A percentile compares a stretch with the other conserved stretches of the same genome.
phyloP scores from a whole-genome alignment of 2,329 filamentous ascomycete species.

The Periconia sp. region DNA sequence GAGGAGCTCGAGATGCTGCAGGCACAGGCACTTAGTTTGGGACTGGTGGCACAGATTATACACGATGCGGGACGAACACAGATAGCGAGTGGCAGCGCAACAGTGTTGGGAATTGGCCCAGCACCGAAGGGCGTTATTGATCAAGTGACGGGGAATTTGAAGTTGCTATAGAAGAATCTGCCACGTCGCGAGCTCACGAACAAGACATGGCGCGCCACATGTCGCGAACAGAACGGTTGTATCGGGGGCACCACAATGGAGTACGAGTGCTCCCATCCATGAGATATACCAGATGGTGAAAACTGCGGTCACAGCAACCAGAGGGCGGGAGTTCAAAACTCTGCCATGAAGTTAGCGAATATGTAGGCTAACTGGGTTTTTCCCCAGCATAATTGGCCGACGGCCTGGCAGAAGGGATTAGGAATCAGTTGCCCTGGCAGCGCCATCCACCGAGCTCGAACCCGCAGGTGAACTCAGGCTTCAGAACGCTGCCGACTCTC shows the following conservation, averaged over 20 bases:
- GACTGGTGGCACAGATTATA: slow-evolving; percentile 85
- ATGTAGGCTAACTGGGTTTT: slow-evolving; percentile 80
- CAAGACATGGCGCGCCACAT: no score
- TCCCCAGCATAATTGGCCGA: slow-evolving; percentile 87
- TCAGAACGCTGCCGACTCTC: slow-evolving; percentile 58
- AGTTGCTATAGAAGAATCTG: slow-evolving; percentile 63
- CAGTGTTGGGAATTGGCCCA: slow-evolving; percentile 74
- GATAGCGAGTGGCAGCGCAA: slow-evolving; percentile 90
- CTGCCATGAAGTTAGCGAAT: not conserved
- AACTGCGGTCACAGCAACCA: no score
- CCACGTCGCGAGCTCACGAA: no score
- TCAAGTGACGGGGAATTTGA: slow-evolving; percentile 79
- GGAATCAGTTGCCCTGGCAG: slow-evolving; percentile 43
- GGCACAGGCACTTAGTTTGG: slow-evolving; percentile 77
- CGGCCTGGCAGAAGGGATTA: slow-evolving; percentile 81
- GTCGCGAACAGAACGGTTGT: no score
- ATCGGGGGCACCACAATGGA: no score
- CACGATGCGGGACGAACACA: slow-evolving; percentile 96
- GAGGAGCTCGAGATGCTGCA: slow-evolving; percentile 76
- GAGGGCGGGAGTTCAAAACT: no score
- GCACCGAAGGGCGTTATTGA: slow-evolving; percentile 87
- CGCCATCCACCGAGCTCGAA: slow-evolving; percentile 41
- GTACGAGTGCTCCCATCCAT: not conserved
- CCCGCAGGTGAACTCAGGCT: slow-evolving; percentile 52
- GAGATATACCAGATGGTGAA: not conserved